phyloP scores from a whole-genome alignment of 1,284 basidiomycete species.

The Trichosporon sp. region DNA sequence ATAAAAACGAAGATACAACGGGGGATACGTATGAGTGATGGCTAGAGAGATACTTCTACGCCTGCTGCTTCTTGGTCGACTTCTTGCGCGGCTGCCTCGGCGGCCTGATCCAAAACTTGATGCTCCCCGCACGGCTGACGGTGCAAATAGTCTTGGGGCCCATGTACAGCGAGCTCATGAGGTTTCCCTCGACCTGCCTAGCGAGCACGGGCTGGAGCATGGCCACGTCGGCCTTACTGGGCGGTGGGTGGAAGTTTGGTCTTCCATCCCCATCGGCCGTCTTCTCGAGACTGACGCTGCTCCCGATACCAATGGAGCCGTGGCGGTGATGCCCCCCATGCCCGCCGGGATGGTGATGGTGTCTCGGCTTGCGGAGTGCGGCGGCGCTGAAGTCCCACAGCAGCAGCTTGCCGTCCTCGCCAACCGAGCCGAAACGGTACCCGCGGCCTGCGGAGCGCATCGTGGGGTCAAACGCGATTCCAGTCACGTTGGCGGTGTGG shows the following conservation, averaged over 20 bases:
- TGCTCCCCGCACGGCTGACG: conserved; percentile 68
- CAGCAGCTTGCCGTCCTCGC: conserved; percentile 90
- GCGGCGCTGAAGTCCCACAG: conserved; percentile 88
- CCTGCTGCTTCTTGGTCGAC: conserved; percentile 22
- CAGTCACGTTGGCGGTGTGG: conserved; percentile 89
- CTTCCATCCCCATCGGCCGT: conserved; percentile 59
- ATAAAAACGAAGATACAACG: neutral
- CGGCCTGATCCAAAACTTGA: conserved; percentile 82
- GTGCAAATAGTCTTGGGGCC: conserved; percentile 75
- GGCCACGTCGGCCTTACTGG: conserved; percentile 83
- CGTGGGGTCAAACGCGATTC: conserved; percentile 80
- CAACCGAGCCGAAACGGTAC: conserved; percentile 88
- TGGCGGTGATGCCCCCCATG: conserved; percentile 20
- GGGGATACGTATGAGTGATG: neutral
- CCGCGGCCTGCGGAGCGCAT: conserved; percentile 79
- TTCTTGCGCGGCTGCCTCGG: conserved; percentile 34
- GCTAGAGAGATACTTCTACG: neutral
- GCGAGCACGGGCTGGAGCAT: conserved; percentile 86
- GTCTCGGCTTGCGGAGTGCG: conserved; percentile 54
- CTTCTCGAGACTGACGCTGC: conserved; percentile 62
- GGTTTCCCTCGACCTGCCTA: conserved; percentile 74
- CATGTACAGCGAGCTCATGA: conserved; percentile 71
- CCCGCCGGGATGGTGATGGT: conserved; percentile 46
- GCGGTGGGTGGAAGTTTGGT: conserved; percentile 77
- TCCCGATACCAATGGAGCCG: conserved; percentile 31